Conservation (phyloP, 495 filamentous ascomycete genomes). For the Podospora bellae-mahoneyi region DNA sequence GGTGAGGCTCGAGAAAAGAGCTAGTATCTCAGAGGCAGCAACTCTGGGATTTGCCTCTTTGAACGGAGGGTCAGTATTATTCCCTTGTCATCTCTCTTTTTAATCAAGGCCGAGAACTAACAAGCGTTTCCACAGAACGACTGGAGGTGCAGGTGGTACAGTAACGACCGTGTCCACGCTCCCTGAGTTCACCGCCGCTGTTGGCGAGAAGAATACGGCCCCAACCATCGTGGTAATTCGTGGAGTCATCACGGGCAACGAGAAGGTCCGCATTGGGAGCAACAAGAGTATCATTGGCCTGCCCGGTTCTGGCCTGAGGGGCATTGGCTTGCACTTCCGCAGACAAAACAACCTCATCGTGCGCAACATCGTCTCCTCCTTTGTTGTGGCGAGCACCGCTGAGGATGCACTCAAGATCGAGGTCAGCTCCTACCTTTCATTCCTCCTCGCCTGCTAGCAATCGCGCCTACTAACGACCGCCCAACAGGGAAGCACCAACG, state of each 20-base stretch:
- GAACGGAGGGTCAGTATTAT: too few species aligned
- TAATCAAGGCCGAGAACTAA: too few species aligned
- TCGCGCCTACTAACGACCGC: too few species aligned
- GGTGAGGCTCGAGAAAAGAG: too few species aligned
- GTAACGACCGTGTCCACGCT: constrained; percentile 58
- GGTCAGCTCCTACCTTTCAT: too few species aligned
- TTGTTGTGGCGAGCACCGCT: constrained; percentile 51
- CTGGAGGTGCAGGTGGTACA: constrained; percentile 57
- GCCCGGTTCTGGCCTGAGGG: constrained; percentile 39
- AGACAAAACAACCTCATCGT: constrained; percentile 54
- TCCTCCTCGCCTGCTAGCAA: too few species aligned
- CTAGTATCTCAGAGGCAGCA: too few species aligned
- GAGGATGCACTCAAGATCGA: constrained; percentile 61
- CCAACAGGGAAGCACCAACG: constrained; percentile 46
- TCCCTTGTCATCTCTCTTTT: too few species aligned
- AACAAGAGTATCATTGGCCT: constrained; percentile 57
- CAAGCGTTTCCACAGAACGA: constrained; percentile 37
- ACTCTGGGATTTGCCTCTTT: too few species aligned
- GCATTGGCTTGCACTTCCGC: constrained; percentile 49
- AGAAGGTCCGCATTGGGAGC: constrained; percentile 46
- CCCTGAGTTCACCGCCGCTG: constrained; percentile 50
- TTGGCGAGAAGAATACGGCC: constrained; percentile 37
- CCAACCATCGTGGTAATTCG: constrained; percentile 49
- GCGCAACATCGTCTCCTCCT: constrained; percentile 58
- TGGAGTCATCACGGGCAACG: constrained; percentile 44